A percentile compares a stretch with the other conserved stretches of the same genome.
These are phyloP conservation scores for Psilocybe cyanescens DNA, from an alignment of 768 basidiomycete species.

Conservation along the genomic window DNA sequence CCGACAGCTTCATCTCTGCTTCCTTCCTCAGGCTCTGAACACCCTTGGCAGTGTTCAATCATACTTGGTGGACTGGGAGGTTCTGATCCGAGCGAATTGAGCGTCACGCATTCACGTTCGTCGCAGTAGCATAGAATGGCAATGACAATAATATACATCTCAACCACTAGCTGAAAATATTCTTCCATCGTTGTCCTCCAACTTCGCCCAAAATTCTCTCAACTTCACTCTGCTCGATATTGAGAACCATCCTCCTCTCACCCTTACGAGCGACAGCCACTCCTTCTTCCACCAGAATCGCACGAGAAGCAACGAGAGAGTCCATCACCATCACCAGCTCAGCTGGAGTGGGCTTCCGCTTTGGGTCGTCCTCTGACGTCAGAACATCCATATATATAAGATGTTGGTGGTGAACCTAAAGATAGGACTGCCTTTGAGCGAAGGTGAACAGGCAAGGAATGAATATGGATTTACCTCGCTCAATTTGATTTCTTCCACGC, in stretches of 20 bases:
- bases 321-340: constrained; percentile 77
- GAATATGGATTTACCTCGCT: constrained; percentile 56
- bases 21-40: too few species aligned
- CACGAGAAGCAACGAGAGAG: constrained; percentile 76
- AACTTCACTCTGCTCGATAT: constrained; percentile 82
- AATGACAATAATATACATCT: too few species aligned
- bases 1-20: too few species aligned
- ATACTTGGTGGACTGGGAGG: background rate
- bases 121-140: too few species aligned
- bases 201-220: constrained; percentile 85
- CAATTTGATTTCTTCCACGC: constrained; percentile 89
- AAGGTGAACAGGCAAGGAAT: background rate
- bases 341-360: constrained; percentile 55
- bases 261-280: constrained; percentile 55
- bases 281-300: constrained; percentile 74
- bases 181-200: constrained; percentile 73
- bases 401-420: constrained; percentile 78
- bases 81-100: too few species aligned
- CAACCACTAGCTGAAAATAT: constrained; percentile 31
- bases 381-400: constrained; percentile 69
- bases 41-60: too few species aligned
- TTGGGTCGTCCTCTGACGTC: constrained; percentile 58
- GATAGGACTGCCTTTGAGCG: constrained; percentile 1
- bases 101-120: too few species aligned
- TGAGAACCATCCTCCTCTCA: constrained; percentile 78